phyloP scores from a whole-genome alignment of 306 rosid genomes.

The Malus sylvestris region DNA sequence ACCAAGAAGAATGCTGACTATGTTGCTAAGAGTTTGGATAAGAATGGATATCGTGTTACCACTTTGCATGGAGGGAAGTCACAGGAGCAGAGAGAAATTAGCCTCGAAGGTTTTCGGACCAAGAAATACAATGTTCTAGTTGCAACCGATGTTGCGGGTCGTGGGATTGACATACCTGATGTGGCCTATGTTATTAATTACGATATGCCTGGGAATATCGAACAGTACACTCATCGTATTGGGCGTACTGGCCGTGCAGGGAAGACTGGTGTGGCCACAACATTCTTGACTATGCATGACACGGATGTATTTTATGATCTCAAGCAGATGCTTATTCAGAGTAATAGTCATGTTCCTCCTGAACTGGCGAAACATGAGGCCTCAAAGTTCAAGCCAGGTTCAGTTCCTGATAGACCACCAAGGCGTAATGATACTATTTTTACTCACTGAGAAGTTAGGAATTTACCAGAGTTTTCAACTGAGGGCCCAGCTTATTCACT shows the following conservation, averaged over 20 bases:
- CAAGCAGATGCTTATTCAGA: conserved; percentile 86
- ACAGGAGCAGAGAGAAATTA: conserved; percentile 86
- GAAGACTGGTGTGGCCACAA: conserved; percentile 78
- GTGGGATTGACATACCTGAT: conserved; percentile 94
- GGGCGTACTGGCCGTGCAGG: conserved; percentile 94
- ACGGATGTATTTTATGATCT: conserved; percentile 81
- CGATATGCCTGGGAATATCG: conserved; percentile 88
- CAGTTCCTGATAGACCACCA: conserved; percentile 84
- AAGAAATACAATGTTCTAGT: conserved; percentile 84
- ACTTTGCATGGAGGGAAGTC: conserved; percentile 91
- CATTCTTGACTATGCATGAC: conserved; percentile 73
- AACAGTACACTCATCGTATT: conserved; percentile 84
- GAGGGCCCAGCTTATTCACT: background rate
- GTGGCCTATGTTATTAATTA: conserved; percentile 85
- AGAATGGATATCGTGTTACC: conserved; percentile 63
- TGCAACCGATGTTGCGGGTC: conserved; percentile 92
- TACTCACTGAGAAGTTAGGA: conserved; percentile 42
- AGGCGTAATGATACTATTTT: conserved; percentile 74
- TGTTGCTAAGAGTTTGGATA: conserved; percentile 47
- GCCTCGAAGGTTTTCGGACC: conserved; percentile 85
- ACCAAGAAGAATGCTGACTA: conserved; percentile 47
- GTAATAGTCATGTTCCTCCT: conserved; percentile 80
- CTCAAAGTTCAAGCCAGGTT: conserved; percentile 86
- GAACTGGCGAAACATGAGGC: conserved; percentile 92
- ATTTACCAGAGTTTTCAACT: background rate